Conservation (phyloP, 163 green algal species). For the Scenedesmus sp. region DNA sequence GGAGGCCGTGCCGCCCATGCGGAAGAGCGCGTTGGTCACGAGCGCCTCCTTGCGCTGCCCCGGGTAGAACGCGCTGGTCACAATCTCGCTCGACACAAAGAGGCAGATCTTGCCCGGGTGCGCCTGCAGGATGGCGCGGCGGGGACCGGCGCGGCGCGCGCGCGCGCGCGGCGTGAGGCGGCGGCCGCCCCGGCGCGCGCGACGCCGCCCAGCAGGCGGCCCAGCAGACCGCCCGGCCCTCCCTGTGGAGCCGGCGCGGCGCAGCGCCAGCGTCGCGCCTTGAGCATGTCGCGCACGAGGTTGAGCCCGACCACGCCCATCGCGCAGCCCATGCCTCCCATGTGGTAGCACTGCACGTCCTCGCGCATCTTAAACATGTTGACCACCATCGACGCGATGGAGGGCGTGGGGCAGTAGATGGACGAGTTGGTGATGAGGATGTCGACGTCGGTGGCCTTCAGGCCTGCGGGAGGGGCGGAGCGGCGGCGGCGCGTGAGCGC, state of each 20-base stretch:
- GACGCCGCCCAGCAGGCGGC: too few species aligned
- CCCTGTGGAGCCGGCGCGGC: too few species aligned
- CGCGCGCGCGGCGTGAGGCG: not conserved
- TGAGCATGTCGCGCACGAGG: slow-evolving; percentile 55
- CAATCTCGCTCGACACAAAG: slow-evolving; percentile 65
- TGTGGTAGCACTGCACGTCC: slow-evolving; percentile 67
- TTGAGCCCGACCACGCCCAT: slow-evolving; percentile 62
- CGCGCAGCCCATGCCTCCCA: slow-evolving; percentile 64
- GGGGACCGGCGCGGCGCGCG: too few species aligned
- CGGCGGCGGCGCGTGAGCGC: too few species aligned
- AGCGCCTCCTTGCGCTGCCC: slow-evolving; percentile 56
- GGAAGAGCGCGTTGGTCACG: slow-evolving; percentile 70
- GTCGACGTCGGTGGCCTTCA: slow-evolving; percentile 79
- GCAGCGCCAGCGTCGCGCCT: too few species aligned
- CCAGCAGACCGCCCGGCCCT: too few species aligned
- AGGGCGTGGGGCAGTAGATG: slow-evolving; percentile 94
- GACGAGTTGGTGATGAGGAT: slow-evolving; percentile 90
- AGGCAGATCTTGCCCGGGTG: slow-evolving; percentile 58
- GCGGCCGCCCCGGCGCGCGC: too few species aligned
- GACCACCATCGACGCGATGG: slow-evolving; percentile 91
- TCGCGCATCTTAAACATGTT: slow-evolving; percentile 89
- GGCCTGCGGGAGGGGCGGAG: slow-evolving; percentile 41
- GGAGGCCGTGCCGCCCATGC: slow-evolving; percentile 86
- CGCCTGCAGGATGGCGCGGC: slow-evolving; percentile 1
- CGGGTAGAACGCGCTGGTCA: slow-evolving; percentile 58